These are phyloP conservation scores for Trifolium repens DNA, from an alignment of 306 rosid genomes.

Conservation along the genomic window DNA sequence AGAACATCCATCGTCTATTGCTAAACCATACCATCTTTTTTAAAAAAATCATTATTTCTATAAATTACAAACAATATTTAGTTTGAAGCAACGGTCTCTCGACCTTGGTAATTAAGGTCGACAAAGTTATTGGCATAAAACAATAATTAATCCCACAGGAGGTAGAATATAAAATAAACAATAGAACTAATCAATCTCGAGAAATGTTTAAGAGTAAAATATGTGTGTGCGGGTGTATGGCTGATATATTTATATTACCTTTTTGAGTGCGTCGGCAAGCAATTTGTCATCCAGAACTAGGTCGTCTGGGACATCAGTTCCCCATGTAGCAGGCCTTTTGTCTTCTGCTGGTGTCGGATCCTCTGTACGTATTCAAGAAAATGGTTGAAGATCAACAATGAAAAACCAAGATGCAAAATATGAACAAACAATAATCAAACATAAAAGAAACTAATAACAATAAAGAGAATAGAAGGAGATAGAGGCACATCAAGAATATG, in stretches of 20 bases:
- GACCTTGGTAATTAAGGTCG: slow-evolving; percentile 12
- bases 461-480: background rate
- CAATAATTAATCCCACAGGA: background rate
- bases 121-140: background rate
- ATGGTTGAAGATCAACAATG: background rate
- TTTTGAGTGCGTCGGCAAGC: slow-evolving; percentile 45
- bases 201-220: background rate
- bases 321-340: slow-evolving; percentile 42
- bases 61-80: slow-evolving; percentile 23
- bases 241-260: slow-evolving; percentile 17
- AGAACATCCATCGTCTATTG: background rate
- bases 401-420: slow-evolving; percentile 8
- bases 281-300: slow-evolving; percentile 42
- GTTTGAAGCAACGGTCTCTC: background rate
- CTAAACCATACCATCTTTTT: background rate
- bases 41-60: background rate
- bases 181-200: background rate
- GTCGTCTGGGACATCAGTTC: slow-evolving; percentile 42
- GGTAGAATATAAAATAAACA: background rate
- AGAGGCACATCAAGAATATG: background rate
- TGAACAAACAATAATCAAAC: background rate
- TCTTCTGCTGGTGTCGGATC: slow-evolving; percentile 36
- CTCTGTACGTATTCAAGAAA: slow-evolving; percentile 14
- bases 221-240: background rate
- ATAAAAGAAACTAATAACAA: background rate